These are phyloP conservation scores for Aspergillus sp. DNA, from an alignment of 2,329 filamentous ascomycete genomes.

Conservation along the genomic window DNA sequence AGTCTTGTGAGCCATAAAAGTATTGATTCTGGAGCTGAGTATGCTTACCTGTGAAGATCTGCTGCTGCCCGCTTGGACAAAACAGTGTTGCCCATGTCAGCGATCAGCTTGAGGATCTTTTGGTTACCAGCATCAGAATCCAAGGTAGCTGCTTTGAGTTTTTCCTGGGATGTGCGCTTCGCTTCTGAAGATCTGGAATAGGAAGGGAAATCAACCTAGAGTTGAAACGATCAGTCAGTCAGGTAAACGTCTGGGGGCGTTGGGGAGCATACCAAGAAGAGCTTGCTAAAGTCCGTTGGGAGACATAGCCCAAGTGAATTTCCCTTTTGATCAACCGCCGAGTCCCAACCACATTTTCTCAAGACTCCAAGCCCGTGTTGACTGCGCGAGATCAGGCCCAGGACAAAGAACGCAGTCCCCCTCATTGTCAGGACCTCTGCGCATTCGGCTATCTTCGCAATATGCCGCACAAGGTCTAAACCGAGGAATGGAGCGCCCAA, in stretches of 20 bases:
- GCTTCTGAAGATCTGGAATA: constrained; percentile 49
- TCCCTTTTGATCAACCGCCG: constrained; percentile 81
- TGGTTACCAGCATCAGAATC: constrained; percentile 67
- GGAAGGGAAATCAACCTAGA: constrained; percentile 40
- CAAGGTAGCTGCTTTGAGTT: constrained; percentile 62
- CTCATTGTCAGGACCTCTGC: constrained; percentile 91
- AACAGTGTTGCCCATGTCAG: constrained; percentile 91
- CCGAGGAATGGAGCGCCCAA: constrained; percentile 91
- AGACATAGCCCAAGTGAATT: constrained; percentile 86
- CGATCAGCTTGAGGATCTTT: constrained; percentile 80
- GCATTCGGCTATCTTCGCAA: constrained; percentile 84
- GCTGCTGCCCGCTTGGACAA: constrained; percentile 83
- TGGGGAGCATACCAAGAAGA: constrained; percentile 67
- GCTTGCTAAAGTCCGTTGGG: constrained; percentile 73
- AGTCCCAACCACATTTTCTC: constrained; percentile 89
- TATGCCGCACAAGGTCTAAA: constrained; percentile 82
- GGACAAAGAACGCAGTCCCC: constrained; percentile 94
- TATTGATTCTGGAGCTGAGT: neutral
- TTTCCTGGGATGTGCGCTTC: constrained; percentile 47
- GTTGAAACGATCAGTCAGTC: constrained; percentile 5
- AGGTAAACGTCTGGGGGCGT: neutral
- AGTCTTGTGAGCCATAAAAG: constrained; percentile 3
- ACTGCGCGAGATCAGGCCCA: constrained; percentile 90
- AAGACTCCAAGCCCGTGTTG: constrained; percentile 91
- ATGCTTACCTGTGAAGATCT: constrained; percentile 68